Conservation (phyloP, 1,284 basidiomycete genomes). For the Trichosporon coremiiforme region DNA sequence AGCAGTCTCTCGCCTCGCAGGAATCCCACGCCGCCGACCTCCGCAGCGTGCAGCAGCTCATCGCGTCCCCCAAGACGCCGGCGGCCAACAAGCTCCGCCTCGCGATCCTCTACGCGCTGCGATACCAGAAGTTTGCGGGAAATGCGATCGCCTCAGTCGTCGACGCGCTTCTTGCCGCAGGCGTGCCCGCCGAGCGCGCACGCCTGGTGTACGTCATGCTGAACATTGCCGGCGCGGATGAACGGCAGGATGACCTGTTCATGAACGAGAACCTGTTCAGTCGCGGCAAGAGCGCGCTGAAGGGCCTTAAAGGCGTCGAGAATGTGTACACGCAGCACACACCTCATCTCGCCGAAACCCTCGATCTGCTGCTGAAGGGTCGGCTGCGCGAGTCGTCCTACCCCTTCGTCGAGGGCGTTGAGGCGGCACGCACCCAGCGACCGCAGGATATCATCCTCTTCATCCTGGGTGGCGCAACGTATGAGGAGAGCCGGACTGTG, state of each 20-base stretch:
- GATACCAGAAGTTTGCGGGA: slow-evolving; percentile 90
- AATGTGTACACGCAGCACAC: slow-evolving; percentile 99
- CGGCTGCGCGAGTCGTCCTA: slow-evolving; percentile 83
- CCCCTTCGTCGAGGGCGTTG: slow-evolving; percentile 76
- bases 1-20: slow-evolving; percentile 92
- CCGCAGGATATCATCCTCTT: slow-evolving; percentile 94
- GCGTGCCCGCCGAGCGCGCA: slow-evolving; percentile 82
- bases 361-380: slow-evolving; percentile 87
- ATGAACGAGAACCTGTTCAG: slow-evolving; percentile 94
- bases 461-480: slow-evolving; percentile 90
- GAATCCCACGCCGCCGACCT: slow-evolving; percentile 79
- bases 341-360: slow-evolving; percentile 87
- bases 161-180: slow-evolving; percentile 76
- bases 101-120: slow-evolving; percentile 90
- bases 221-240: slow-evolving; percentile 91
- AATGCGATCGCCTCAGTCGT: slow-evolving; percentile 82
- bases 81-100: slow-evolving; percentile 83
- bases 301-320: slow-evolving; percentile 97
- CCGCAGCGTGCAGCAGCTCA: slow-evolving; percentile 73
- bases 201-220: slow-evolving; percentile 88
- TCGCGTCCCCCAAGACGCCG: slow-evolving; percentile 69
- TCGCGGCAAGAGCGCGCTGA: slow-evolving; percentile 89
- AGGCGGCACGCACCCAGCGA: slow-evolving; percentile 54
- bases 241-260: slow-evolving; percentile 96
- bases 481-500: slow-evolving; percentile 83